Conservation (phyloP, 441 rosid species). For the Populus hybrid region DNA sequence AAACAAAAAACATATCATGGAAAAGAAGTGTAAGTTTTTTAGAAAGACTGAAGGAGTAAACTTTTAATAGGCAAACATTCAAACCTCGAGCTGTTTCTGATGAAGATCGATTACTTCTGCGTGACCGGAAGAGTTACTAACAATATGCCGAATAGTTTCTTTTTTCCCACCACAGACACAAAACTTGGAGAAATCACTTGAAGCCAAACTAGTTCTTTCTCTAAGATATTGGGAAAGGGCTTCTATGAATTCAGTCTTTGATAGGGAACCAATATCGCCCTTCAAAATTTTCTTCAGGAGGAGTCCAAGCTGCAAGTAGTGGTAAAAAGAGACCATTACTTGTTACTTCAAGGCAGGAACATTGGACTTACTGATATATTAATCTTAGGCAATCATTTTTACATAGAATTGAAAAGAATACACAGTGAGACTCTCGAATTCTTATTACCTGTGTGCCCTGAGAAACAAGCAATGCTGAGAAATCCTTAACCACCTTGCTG, state of each 20-base stretch:
- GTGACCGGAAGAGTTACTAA: constrained; percentile 30
- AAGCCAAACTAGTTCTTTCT: constrained; percentile 48
- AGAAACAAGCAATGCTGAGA: constrained; percentile 78
- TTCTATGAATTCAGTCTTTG: constrained; percentile 65
- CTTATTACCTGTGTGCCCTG: constrained; percentile 77
- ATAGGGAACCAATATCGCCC: constrained; percentile 53
- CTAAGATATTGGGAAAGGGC: constrained; percentile 72
- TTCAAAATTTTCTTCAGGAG: constrained; percentile 70
- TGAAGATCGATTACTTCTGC: constrained; percentile 44
- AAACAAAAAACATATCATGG: background rate
- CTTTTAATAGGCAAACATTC: background rate
- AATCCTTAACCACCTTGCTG: constrained; percentile 84
- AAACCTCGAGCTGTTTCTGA: constrained; percentile 72
- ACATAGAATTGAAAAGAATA: background rate
- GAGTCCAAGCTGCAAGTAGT: constrained; percentile 56
- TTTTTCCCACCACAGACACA: constrained; percentile 68
- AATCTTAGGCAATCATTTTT: background rate
- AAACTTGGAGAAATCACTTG: constrained; percentile 68
- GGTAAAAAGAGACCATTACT: background rate
- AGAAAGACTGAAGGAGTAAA: too few species aligned
- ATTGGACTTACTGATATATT: background rate
- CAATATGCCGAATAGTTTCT: constrained; percentile 27
- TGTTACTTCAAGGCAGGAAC: background rate
- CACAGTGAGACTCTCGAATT: background rate
- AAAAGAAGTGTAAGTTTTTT: background rate